Evolutionary conservation across 768 basidiomycete genomes (phyloP), one percentile per base, ranked within the genome.

Genomic region (Lentinula detonsa): DNA sequence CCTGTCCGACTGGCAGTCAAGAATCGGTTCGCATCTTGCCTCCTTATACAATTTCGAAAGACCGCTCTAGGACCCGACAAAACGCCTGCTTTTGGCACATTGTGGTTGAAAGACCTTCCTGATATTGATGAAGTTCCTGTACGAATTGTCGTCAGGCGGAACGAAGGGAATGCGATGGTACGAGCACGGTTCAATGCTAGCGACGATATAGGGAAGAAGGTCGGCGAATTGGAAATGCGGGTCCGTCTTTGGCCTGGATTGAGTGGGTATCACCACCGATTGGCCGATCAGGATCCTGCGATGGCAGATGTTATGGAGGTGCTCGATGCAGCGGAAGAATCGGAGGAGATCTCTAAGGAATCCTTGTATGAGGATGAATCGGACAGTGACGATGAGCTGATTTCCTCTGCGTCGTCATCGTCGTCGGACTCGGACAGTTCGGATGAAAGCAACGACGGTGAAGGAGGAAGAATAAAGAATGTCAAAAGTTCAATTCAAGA

Each of bases 91-190:
- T 77, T 75, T 60, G 65, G 72, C 10, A 73, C 72, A 15, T 60
- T 79, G 0, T 81, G 79, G 79, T 63, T 81, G 50, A 78, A 75
- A 63, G 78, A 81, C 55, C 65, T 81, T 1, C 70, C 70, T 0
- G 78, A 79, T 59, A 67, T 71, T 37, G 70, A 74, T 42, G 72
- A 75, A 48, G 60, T 72, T 11, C 62, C 55, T 4, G 23, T 56
- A 42, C 55, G 55, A 7, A 33, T 48, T 21, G 33, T 33, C 42
- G 42, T 42, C 52, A 56, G 48, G 49, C 60, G 56, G 23, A 61
- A 58, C n/a, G 43, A 48, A 2, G 57, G 65, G n/a, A 60, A 63
- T 37, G 64, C 63, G 45, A 61, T 69, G 35, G 64, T 56, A 7
- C 59, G 60, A 18, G 68, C 65, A 23, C 51, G 65, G 16, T 61